Evolutionary conservation across 139 green algal species (phyloP), one percentile per base, ranked within the genome.

Genomic region (Raphidocelis subcapitata): DNA sequence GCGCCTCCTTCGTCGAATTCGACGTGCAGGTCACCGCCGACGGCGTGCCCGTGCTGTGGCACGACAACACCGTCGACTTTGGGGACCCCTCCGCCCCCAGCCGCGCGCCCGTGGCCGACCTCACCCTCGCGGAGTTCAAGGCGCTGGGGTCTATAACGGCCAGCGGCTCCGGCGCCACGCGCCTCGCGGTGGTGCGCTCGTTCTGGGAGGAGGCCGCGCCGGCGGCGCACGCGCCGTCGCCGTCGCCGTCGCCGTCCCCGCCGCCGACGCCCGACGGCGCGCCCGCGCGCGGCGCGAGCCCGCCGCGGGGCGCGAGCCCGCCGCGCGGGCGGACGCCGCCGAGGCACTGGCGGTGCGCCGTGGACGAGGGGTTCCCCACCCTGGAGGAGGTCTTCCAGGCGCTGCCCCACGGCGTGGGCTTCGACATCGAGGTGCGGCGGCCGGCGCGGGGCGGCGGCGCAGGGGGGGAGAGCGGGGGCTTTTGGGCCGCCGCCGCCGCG

Each of bases 381-480:
- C 77, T 96, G 65, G 82, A 79, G 56, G 68, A 92, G 68, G 78
- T 94, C 5, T 89, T 95, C 56, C 41, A 37, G 2, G 66, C 23
- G 29, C 62, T 95, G 55, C 87, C 90, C 5, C 52, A 68, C 1
- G 12, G 77, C 23, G 75, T 97, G 1, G 87, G 81, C 10, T 92
- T 97, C 70, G 89, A 96, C 81, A 84, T 97, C 16, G 92, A 97
- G 79, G n/a, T n/a, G n/a, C n/a, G n/a, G n/a, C n/a, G n/a, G n/a
- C n/a, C n/a, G n/a, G n/a, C n/a, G n/a, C n/a, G n/a, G n/a, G n/a
- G n/a, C n/a, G n/a, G n/a, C n/a, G n/a, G n/a, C n/a, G n/a, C n/a
- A n/a, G n/a, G n/a, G n/a, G n/a, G n/a, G n/a, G n/a, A n/a, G n/a
- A n/a, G n/a, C n/a, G n/a, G n/a, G n/a, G n/a, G n/a, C n/a, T n/a